Evolutionary conservation across 805 yeast genomes (phyloP).

Genomic region (Wickerhamiella musiphila): DNA sequence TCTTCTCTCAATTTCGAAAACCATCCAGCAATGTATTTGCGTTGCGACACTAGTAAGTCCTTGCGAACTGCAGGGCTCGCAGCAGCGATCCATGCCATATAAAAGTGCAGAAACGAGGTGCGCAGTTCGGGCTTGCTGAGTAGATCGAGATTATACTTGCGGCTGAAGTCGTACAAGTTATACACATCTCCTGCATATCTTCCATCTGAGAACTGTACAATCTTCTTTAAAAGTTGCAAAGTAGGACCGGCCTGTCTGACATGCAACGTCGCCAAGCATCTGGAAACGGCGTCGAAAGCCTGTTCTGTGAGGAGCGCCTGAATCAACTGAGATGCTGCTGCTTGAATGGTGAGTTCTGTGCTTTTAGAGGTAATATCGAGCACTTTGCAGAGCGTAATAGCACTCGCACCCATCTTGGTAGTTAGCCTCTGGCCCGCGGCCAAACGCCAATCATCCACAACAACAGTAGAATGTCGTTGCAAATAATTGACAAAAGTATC

Average conservation of each 20-base stretch:
- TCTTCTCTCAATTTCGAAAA: constrained; percentile 50
- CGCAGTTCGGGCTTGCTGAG: constrained; percentile 43
- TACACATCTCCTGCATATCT: constrained; percentile 38
- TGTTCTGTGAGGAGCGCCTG: too few relatives aligned
- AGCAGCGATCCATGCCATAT: constrained; percentile 33
- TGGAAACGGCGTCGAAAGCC: too few relatives aligned
- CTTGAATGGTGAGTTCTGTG: too few relatives aligned
- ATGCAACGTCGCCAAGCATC: too few relatives aligned
- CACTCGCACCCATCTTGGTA: too few relatives aligned
- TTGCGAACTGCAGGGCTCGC: constrained; percentile 42
- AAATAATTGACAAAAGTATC: too few relatives aligned
- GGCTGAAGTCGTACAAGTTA: constrained; percentile 49
- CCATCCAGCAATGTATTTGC: constrained; percentile 44
- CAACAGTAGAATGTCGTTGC: too few relatives aligned
- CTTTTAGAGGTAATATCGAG: too few relatives aligned
- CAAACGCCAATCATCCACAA: too few relatives aligned
- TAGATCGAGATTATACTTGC: constrained; percentile 44
- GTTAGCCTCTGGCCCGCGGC: too few relatives aligned
- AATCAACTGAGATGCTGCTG: too few relatives aligned
- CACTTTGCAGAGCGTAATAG: too few relatives aligned
- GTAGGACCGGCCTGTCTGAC: constrained; percentile 44
- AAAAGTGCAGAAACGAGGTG: constrained; percentile 39
- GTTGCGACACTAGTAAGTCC: constrained; percentile 38
- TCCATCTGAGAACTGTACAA: constrained; percentile 34
- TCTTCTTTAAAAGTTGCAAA: constrained; percentile 36